These are phyloP conservation scores for Citrus unshiu DNA, from an alignment of 345 rosid genomes.

Conservation along the genomic window DNA sequence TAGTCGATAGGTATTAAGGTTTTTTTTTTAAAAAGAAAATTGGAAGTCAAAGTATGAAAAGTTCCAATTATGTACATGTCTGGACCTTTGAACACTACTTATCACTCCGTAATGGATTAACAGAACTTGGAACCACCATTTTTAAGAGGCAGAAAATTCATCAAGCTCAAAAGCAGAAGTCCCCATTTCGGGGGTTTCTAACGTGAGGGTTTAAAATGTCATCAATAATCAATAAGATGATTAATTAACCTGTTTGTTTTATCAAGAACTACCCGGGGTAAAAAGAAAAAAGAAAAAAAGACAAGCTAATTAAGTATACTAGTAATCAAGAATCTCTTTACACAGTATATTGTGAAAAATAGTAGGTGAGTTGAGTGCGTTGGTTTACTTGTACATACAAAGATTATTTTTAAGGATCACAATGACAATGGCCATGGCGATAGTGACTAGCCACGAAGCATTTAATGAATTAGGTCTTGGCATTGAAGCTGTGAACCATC, in stretches of 20 bases:
- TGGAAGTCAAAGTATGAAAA: too few species aligned
- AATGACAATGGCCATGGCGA: not conserved
- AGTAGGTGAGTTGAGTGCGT: not conserved
- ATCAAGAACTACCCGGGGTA: too few species aligned
- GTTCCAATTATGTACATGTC: too few species aligned
- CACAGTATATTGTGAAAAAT: too few species aligned
- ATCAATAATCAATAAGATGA: not conserved
- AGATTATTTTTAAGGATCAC: not conserved
- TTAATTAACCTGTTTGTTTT: not conserved
- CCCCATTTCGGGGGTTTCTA: not conserved
- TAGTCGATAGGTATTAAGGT: too few species aligned
- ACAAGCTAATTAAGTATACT: not conserved
- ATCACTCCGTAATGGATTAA: not conserved
- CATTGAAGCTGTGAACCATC: slow-evolving; percentile 19
- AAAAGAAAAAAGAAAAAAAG: not conserved
- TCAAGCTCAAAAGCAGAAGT: not conserved
- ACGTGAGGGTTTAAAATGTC: not conserved
- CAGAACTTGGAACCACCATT: not conserved
- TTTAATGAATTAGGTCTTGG: slow-evolving; percentile 27
- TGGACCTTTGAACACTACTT: not conserved
- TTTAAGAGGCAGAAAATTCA: not conserved
- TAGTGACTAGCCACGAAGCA: not conserved
- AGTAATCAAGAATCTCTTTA: not conserved
- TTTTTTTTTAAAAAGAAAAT: too few species aligned
- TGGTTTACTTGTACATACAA: too few species aligned